Evolutionary conservation across 1,284 basidiomycete species (phyloP).

Genomic region (Cryptococcus sp.): DNA sequence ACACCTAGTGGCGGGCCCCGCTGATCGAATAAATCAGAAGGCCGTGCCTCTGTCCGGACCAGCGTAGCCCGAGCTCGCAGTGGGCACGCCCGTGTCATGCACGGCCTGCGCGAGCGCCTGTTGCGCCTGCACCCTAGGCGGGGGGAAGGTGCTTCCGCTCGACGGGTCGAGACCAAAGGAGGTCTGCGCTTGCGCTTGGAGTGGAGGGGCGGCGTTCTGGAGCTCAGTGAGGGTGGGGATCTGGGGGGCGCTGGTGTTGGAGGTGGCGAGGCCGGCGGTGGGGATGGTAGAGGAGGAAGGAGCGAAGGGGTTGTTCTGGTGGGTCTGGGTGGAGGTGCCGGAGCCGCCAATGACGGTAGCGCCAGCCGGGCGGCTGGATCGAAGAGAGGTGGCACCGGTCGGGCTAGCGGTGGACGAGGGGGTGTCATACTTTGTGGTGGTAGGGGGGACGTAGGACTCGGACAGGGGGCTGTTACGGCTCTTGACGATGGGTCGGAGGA

Average conservation of each 20-base stretch:
- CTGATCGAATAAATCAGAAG: too few species aligned
- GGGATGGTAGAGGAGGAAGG: neutral
- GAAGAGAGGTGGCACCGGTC: too few species aligned
- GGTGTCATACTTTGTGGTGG: neutral
- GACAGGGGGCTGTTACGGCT: neutral
- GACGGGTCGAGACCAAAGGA: neutral
- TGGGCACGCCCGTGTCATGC: neutral
- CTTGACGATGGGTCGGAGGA: slow-evolving; percentile 23
- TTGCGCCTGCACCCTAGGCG: slow-evolving; percentile 2
- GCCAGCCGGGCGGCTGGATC: neutral
- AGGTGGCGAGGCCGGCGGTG: neutral
- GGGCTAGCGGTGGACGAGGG: too few species aligned
- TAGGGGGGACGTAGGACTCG: neutral
- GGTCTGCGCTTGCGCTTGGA: neutral
- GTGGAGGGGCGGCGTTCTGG: neutral
- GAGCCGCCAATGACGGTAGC: neutral
- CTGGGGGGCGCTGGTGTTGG: neutral
- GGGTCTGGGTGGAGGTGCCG: neutral
- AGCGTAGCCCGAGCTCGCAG: too few species aligned
- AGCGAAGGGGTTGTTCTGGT: neutral
- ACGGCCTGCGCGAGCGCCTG: slow-evolving; percentile 1
- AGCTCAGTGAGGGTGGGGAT: neutral
- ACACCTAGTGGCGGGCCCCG: too few species aligned
- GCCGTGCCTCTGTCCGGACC: too few species aligned
- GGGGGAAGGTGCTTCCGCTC: neutral